Conservation (phyloP, 164 flowering plant species). For the Tetrastigma voinierianum region DNA sequence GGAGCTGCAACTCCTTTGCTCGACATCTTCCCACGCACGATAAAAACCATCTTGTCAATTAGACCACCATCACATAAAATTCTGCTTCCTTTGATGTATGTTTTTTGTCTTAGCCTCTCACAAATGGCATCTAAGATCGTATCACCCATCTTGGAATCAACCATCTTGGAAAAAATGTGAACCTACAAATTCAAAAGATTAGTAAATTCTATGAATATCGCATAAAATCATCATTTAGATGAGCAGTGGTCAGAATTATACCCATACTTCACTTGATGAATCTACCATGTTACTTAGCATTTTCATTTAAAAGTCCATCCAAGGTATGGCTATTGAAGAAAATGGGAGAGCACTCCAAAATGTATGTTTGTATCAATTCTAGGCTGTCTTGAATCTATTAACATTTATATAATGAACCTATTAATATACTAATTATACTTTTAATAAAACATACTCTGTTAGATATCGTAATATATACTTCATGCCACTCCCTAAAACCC, state of each 20-base stretch:
- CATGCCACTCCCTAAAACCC: no score
- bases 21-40: conserved; percentile 69
- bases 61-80: conserved; percentile 48
- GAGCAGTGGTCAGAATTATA: neutral
- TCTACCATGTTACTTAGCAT: no score
- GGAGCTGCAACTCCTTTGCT: conserved; percentile 37
- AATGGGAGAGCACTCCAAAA: no score
- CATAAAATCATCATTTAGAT: neutral
- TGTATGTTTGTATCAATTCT: no score
- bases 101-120: conserved; percentile 64
- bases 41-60: conserved; percentile 61
- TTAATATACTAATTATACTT: no score
- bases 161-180: conserved; percentile 70
- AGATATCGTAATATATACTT: no score
- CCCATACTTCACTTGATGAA: no score
- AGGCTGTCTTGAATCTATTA: no score
- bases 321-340: no score
- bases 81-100: conserved; percentile 62
- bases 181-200: conserved; percentile 38
- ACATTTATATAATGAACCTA: no score
- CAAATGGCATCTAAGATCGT: conserved; percentile 70
- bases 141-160: conserved; percentile 65
- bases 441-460: no score
- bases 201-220: neutral
- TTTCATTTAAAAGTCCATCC: no score